Percentiles rank a stretch among this genome's conserved stretches.
phyloP scores from a whole-genome alignment of 495 filamentous ascomycete species.

The Tuber aestivum region DNA sequence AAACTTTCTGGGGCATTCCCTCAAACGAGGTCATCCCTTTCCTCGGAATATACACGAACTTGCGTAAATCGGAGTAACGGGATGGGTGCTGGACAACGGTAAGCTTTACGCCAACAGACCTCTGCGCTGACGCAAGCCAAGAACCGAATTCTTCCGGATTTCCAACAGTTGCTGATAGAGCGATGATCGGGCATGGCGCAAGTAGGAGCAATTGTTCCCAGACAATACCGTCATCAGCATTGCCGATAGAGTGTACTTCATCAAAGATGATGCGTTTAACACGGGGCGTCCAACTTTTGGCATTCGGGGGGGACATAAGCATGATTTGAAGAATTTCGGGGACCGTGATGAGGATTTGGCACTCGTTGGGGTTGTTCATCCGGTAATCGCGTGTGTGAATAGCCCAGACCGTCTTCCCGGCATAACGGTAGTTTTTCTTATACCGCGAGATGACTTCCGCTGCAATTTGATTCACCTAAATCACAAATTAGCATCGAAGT shows the following conservation, averaged over 20 bases:
- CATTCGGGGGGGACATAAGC: slow-evolving; percentile 63
- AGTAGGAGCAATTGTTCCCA: slow-evolving; percentile 75
- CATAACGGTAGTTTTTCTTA: slow-evolving; percentile 52
- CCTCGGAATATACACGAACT: slow-evolving; percentile 57
- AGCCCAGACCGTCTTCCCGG: slow-evolving; percentile 66
- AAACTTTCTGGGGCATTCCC: slow-evolving; percentile 22
- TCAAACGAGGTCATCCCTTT: slow-evolving; percentile 11
- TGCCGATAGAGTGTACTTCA: slow-evolving; percentile 72
- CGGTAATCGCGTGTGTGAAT: slow-evolving; percentile 71
- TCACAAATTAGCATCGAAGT: neutral
- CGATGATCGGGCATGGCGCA: slow-evolving; percentile 71
- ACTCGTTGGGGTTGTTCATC: slow-evolving; percentile 64
- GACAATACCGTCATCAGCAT: slow-evolving; percentile 69
- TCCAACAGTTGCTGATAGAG: slow-evolving; percentile 71
- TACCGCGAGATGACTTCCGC: slow-evolving; percentile 66
- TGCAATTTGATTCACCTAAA: slow-evolving; percentile 65
- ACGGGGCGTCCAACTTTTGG: slow-evolving; percentile 57
- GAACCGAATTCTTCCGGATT: slow-evolving; percentile 63
- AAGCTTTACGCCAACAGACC: slow-evolving; percentile 51
- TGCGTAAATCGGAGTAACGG: slow-evolving; percentile 68
- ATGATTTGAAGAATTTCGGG: slow-evolving; percentile 74
- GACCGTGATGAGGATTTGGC: slow-evolving; percentile 73
- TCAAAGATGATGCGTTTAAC: slow-evolving; percentile 75
- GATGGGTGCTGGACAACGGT: slow-evolving; percentile 60
- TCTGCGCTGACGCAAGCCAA: slow-evolving; percentile 60